Evolutionary conservation across 345 rosid species (phyloP), one percentile per base, ranked within the genome.

Genomic region (Rhizophora apiculata): DNA sequence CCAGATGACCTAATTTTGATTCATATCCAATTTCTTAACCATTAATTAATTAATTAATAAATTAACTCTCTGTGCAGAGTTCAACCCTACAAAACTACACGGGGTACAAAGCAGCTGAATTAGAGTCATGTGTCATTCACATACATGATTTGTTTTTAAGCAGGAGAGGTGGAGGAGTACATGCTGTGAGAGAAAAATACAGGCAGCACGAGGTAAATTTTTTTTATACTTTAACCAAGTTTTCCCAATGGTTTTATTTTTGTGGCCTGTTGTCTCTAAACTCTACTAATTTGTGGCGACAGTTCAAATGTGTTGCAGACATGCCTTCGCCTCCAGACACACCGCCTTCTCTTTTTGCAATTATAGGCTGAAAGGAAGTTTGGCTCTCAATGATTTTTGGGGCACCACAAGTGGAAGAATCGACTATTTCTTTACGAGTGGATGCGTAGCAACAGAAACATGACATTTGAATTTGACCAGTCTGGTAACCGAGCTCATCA

Each of bases 281-380:
- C 6, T 72, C 29, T 27, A 1, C 29, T 64, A 6, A 15, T 61
- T 71, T 67, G 30, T 79, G 30, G 57, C 22, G 64, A 62, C 87
- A 89, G 94, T 92, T 89, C 81, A 89, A 88, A 72, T 76, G 77
- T 61, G 97, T 89, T 3, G 85, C 96, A 18, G 78, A 62, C 8
- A 60, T 79, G 81, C 84, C 88, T 43, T 74, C 82, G 37, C 83
- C 89, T 26, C 89, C 88, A n/a, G 88, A 85, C 76, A 78, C 88
- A 43, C 90, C 92, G 7, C 60, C 68, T 68, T 60, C 71, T 9
- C 78, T 46, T 76, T 89, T 87, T 55, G 87, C 83, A 72, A 71
- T 82, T 72, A 29, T 55, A 72, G 75, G 54, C 43, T 70, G 72
- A 64, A 57, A 61, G 67, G 29, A 55, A 56, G 22, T 3, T 56